Base-by-base conservation (phyloP, 768 basidiomycete genomes). In the Mrakia blollopis region DNA sequence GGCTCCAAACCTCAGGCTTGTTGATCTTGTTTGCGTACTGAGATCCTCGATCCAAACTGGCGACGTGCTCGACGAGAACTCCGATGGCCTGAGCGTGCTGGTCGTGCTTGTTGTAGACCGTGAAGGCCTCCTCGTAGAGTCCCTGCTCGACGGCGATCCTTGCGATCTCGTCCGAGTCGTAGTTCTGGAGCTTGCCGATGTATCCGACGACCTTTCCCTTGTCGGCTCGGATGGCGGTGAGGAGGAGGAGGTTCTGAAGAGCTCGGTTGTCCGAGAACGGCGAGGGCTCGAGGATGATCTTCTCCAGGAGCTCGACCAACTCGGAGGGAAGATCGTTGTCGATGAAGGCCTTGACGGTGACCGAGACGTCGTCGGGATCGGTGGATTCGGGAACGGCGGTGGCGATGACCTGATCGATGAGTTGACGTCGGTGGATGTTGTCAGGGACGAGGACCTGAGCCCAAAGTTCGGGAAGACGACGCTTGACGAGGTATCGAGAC, bases 141-240 rank as follows among this genome's bases (percentile, higher is more conserved):
- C 93, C 92, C 82, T 98, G 92, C 77, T 98, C 95, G 35, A 92
- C 96, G 0, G 97, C 96, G 82, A 99, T 98, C 85, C 91, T 90
- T 30, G 97, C 94, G 77, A 99, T 99, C 81, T 98, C 97, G 61
- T 88, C 89, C 72, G 90, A 88, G 82, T 99, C 96, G 81, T 98
- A 98, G 82, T 95, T 93, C 83, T 94, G 89, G 44, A 99, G 88
- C 84, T 95, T 95, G 87, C 94, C 93, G 87, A 99, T 98, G 83
- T 98, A 98, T 39, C 91, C 90, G 79, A 98, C 93, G 63, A 99
- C 97, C 85, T 98, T 97, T 82, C 95, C 95, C 85, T 97, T 97
- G 85, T 98, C 97, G 5, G 96, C 92, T 75, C 94, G 92, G 81
- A 99, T 92, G 67, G 97, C 94, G 11, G 97, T 99, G 79, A 99